Evolutionary conservation across 768 basidiomycete species (phyloP), one percentile per base, ranked within the genome.

Genomic region (Boletellus ananas): DNA sequence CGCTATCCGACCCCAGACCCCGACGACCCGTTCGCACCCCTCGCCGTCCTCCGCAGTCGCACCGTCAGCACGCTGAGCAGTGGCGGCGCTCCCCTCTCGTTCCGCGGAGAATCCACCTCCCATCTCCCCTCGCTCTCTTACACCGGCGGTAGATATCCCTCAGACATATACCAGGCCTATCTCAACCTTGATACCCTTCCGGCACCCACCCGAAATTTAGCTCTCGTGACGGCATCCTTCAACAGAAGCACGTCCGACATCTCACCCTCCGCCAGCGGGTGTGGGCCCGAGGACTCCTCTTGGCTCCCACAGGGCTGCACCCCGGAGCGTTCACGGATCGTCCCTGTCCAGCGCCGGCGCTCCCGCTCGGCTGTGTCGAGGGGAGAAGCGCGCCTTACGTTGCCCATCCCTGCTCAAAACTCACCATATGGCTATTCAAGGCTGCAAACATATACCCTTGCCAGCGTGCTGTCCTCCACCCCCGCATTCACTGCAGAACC

Each of bases 1-100:
- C 73, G 79, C 35, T 88, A 87, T 63, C 86, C 86, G 5, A 66
- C 72, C 2, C 84, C 84, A 27, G 86, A 88, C 66, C 84, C 84
- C 18, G 61, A 59, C 16, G 84, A 88, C 62, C 86, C 86, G 2
- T 87, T 87, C 55, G 85, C 81, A 6, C 79, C 86, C 0, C 77
- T 88, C 37, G 78, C 79, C 60, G 79, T 80, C 21, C 73, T 88
- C 23, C 79, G 86, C 43, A 78, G 74, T 52, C 77, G 84, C 48
- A 78, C 79, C 5, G 77, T 75, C 55, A 72, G 72, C 17, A 67
- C 70, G 16, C 65, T 73, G 42, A 67, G 68, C 33, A 65, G 52
- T 35, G 45, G 45, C 9, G 58, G 56, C 33, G 52, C 66, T 17
- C 66, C 68, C 12, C 54, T 62, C 45, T 61, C 61, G 7, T 70